Evolutionary conservation across 176 grass and related monocot species (phyloP).

Genomic region (Ampelocalamus luodianensis): DNA sequence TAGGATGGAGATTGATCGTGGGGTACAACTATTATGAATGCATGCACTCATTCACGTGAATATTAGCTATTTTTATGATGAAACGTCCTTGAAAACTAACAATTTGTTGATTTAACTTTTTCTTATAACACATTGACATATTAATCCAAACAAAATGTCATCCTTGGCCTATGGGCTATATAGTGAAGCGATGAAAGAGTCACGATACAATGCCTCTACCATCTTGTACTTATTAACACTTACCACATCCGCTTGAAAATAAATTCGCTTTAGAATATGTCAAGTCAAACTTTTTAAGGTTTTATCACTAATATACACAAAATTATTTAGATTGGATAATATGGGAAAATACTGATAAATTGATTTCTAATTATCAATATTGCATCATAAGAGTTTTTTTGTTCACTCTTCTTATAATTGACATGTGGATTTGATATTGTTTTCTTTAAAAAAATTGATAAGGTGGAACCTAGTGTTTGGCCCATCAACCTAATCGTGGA

Average conservation of each 20-base stretch:
- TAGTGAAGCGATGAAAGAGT: neutral
- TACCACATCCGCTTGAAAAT: neutral
- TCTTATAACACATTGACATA: neutral
- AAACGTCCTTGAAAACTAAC: neutral
- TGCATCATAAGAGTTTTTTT: neutral
- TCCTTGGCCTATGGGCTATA: neutral
- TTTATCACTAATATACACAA: neutral
- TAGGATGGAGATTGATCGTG: slow-evolving; percentile 25
- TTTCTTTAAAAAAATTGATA: neutral
- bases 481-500: slow-evolving; percentile 48
- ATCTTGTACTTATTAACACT: neutral
- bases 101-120: neutral
- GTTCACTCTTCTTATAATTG: neutral
- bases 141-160: neutral
- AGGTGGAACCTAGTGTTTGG: slow-evolving; percentile 24
- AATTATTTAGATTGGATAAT: neutral
- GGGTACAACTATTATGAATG: neutral
- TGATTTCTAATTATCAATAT: neutral
- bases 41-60: neutral
- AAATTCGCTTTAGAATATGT: neutral
- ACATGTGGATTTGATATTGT: neutral
- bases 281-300: neutral
- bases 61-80: slow-evolving; percentile 18
- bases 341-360: neutral
- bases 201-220: neutral